These are phyloP conservation scores for Macrolepiota dolichaula DNA, from an alignment of 768 basidiomycete species.

Conservation along the genomic window DNA sequence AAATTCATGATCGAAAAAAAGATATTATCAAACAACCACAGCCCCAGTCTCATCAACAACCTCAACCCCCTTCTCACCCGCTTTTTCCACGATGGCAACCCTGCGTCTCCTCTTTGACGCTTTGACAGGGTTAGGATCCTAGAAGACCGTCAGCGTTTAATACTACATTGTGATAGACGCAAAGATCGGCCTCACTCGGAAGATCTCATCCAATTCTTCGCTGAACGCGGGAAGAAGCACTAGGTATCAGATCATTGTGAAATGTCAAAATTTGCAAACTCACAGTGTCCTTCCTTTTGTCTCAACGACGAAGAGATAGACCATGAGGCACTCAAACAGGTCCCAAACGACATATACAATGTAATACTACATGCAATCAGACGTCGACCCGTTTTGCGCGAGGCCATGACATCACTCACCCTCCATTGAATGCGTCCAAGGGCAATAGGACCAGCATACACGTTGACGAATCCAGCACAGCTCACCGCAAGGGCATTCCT, in stretches of 20 bases:
- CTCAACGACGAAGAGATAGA: conserved; percentile 39
- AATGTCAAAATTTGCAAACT: conserved; percentile 13
- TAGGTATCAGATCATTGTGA: background rate
- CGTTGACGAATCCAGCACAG: conserved; percentile 45
- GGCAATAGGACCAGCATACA: conserved; percentile 43
- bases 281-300: conserved; percentile 40
- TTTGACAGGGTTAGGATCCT: conserved; percentile 38
- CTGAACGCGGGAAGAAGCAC: conserved; percentile 15
- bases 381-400: background rate
- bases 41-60: conserved; percentile 8
- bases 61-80: conserved; percentile 18
- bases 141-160: background rate
- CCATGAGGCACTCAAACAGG: conserved; percentile 33
- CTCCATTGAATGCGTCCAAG: conserved; percentile 32
- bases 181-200: conserved; percentile 21
- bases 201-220: conserved; percentile 41
- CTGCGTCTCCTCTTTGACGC: conserved; percentile 37
- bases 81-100: conserved; percentile 34
- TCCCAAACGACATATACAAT: conserved; percentile 39
- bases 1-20: background rate
- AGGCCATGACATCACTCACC: conserved; percentile 18
- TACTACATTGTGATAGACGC: background rate
- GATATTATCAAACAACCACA: background rate
- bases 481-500: conserved; percentile 42
- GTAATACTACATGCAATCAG: conserved; percentile 24